A percentile compares a stretch with the other conserved stretches of the same genome.
Evolutionary conservation across 805 yeast species (phyloP).

Genomic region (Brettanomyces custersianus): DNA sequence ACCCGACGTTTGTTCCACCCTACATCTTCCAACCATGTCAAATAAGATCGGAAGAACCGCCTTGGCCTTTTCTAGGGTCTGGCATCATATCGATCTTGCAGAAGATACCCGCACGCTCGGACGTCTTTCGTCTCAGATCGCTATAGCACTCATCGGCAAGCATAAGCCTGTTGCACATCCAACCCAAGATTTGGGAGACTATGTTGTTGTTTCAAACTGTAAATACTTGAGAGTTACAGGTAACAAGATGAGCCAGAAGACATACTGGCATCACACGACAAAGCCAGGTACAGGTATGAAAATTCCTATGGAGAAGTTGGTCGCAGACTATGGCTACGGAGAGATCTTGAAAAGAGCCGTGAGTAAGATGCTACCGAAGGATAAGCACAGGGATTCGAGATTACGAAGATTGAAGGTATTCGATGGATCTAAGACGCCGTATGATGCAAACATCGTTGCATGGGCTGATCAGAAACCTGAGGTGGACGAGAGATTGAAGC

Average conservation of each 20-base stretch:
- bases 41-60: slow-evolving; percentile 37
- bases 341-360: slow-evolving; percentile 84
- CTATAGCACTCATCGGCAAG: slow-evolving; percentile 87
- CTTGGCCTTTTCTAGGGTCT: slow-evolving; percentile 57
- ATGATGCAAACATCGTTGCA: slow-evolving; percentile 72
- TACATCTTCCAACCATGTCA: too few relatives aligned
- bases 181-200: slow-evolving; percentile 86
- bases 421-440: slow-evolving; percentile 87
- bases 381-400: slow-evolving; percentile 69
- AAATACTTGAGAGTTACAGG: slow-evolving; percentile 77
- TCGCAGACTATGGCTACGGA: slow-evolving; percentile 75
- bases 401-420: slow-evolving; percentile 76
- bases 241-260: slow-evolving; percentile 67
- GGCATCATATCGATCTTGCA: slow-evolving; percentile 95
- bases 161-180: slow-evolving; percentile 87
- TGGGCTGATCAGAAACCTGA: slow-evolving; percentile 68
- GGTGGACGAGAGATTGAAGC: slow-evolving; percentile 34
- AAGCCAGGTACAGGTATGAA: slow-evolving; percentile 86
- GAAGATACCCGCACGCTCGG: slow-evolving; percentile 82
- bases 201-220: slow-evolving; percentile 93
- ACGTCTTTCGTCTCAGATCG: slow-evolving; percentile 83
- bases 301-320: slow-evolving; percentile 70
- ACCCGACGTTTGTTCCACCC: too few relatives aligned
- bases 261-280: slow-evolving; percentile 82
- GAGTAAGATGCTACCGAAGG: slow-evolving; percentile 93